Evolutionary conservation across 108 stramenopile genomes (phyloP).

Genomic region (Craspedostauros australis): DNA sequence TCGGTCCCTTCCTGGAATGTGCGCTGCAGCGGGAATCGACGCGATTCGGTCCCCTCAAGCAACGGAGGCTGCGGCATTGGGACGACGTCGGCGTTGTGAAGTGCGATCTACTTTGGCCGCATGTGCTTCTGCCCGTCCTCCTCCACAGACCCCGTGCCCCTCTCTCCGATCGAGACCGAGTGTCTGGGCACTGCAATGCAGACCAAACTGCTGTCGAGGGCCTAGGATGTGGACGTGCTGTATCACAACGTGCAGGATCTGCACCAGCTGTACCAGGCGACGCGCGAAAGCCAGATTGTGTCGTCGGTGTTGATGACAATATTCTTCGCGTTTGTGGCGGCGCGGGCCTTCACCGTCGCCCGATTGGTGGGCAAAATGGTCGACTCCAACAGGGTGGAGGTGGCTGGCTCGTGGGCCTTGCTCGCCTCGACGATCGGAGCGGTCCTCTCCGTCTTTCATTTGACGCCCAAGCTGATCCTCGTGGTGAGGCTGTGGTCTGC

Average conservation of each 20-base stretch:
- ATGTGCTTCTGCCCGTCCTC: conserved; percentile 13
- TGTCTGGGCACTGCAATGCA: conserved; percentile 16
- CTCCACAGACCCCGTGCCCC: background rate
- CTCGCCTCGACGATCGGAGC: conserved; percentile 12
- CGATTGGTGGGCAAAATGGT: conserved; percentile 11
- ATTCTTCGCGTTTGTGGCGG: conserved; percentile 7
- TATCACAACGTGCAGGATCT: conserved; percentile 23
- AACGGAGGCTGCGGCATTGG: conserved; percentile 7
- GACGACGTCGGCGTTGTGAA: conserved; percentile 2
- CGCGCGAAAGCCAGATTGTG: conserved; percentile 17
- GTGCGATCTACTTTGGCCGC: conserved; percentile 15
- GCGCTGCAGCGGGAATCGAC: conserved; percentile 21
- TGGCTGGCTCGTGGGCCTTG: conserved; percentile 9
- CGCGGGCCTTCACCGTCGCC: conserved; percentile 11
- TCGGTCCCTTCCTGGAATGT: conserved; percentile 9
- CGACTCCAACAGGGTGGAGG: no score
- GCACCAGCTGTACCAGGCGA: conserved; percentile 21
- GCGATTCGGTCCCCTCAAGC: conserved; percentile 14
- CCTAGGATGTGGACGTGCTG: conserved; percentile 3
- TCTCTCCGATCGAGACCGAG: conserved; percentile 15
- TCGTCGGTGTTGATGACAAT: conserved; percentile 14
- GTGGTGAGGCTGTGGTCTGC: conserved; percentile 12
- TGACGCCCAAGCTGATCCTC: conserved; percentile 6
- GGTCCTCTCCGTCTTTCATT: conserved; percentile 15
- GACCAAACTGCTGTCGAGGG: conserved; percentile 3